Base-by-base conservation (phyloP, 306 rosid genomes). In the Albizia julibrissin region DNA sequence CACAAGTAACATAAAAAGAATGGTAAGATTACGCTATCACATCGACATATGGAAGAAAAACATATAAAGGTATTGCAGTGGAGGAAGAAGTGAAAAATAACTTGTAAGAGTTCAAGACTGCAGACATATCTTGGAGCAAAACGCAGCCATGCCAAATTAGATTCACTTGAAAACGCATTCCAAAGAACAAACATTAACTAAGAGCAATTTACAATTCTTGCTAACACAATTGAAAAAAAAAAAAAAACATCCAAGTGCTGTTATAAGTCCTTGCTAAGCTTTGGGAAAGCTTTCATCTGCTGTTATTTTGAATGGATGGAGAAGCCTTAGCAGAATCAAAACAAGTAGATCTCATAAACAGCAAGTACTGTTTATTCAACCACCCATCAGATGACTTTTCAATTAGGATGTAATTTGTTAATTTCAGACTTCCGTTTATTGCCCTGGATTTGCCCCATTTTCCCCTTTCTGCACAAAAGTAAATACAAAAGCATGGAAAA, bases 271-370 rank as follows among this genome's bases (percentile, higher is more conserved):
- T 22, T 13, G 21, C 40, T 68, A 47, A 68, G 26, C 75, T 37
- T 50, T 49, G 12, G 4, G 21, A 47, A 68, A 18, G 37, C 34
- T 49, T 49, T 37, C 72, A 68, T 68, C 67, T 22, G 59, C 10
- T 52, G 31, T 10, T 24, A 39, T 79, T 69, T 46, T 69, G 54
- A 67, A 78, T 16, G 50, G 39, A 77, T 11, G 9, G 81, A 22
- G 33, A 69, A 18, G 68, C 68, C 69, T 50, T 22, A 15, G 19
- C 56, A 69, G 40, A 39, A 79, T 24, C 31, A 29, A 26, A 54
- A 69, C 22, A 40, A n/a, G 33, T 16, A 34, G n/a, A n/a, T n/a
- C n/a, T n/a, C n/a, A 34, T 59, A 46, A 71, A 77, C 39, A 83
- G 72, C 29, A 22, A 40, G 31, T 12, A 42, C 14, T 42, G 14